Conservation (phyloP, 2,329 filamentous ascomycete species). For the Cytospora leucostoma region DNA sequence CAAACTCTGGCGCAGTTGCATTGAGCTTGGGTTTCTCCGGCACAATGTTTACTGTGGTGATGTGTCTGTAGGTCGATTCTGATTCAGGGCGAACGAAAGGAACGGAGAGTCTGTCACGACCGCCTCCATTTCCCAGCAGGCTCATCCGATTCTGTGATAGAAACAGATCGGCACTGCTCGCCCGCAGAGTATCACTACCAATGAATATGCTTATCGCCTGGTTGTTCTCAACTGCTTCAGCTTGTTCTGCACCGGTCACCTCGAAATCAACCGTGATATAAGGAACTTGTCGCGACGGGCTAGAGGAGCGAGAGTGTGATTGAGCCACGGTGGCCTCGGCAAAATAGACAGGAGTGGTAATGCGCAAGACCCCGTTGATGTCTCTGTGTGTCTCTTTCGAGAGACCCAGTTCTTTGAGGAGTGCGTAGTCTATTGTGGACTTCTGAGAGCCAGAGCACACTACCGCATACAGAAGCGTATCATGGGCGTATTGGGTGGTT, state of each 20-base stretch:
- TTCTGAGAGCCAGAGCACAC: constrained; percentile 89
- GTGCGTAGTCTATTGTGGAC: constrained; percentile 75
- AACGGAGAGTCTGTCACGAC: constrained; percentile 82
- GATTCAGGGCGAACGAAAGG: constrained; percentile 92
- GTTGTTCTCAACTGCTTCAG: constrained; percentile 50
- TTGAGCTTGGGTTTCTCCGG: constrained; percentile 62
- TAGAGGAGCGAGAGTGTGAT: constrained; percentile 69
- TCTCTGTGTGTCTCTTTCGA: constrained; percentile 65
- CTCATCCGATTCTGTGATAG: constrained; percentile 91
- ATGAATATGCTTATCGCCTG: constrained; percentile 82
- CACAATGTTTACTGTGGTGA: constrained; percentile 63
- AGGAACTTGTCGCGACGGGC: constrained; percentile 75
- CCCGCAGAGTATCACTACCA: constrained; percentile 82
- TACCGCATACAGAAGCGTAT: constrained; percentile 85
- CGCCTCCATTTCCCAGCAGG: constrained; percentile 70
- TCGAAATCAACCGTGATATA: constrained; percentile 79
- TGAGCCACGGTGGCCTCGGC: constrained; percentile 86
- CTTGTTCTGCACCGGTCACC: constrained; percentile 61
- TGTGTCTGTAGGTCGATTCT: constrained; percentile 74
- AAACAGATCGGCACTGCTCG: constrained; percentile 85
- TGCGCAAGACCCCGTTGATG: constrained; percentile 65
- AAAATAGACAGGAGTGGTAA: constrained; percentile 82
- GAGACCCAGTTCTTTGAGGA: constrained; percentile 75
- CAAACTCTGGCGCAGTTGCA: constrained; percentile 49
- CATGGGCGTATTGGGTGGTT: constrained; percentile 85